Conservation (phyloP, 371 early-diverging fungal genomes). For the Lichtheimia ornata region DNA sequence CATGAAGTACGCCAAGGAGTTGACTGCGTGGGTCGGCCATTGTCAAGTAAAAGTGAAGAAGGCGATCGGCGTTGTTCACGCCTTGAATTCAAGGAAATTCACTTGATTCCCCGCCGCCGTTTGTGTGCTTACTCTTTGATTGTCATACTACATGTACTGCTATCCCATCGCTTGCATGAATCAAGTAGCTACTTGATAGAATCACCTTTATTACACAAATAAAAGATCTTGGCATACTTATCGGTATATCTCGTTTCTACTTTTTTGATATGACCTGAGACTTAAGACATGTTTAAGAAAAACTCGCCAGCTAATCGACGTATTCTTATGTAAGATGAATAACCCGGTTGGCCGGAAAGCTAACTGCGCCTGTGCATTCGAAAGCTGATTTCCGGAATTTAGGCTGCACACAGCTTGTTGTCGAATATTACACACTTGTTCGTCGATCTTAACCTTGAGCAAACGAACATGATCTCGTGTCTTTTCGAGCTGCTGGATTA, state of each 20-base stretch:
- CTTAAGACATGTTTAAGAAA: not conserved
- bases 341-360: not conserved
- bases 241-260: not conserved
- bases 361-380: not conserved
- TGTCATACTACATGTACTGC: too few species aligned
- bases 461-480: not conserved
- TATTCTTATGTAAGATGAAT: not conserved
- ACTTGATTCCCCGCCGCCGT: too few species aligned
- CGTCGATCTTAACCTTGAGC: not conserved
- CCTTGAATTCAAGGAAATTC: too few species aligned
- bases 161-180: too few species aligned
- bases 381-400: not conserved
- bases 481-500: not conserved
- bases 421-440: not conserved
- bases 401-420: not conserved
- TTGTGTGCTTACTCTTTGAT: too few species aligned
- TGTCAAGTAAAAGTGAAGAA: constrained; percentile 6
- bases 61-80: not conserved
- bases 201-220: not conserved
- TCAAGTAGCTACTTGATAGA: too few species aligned
- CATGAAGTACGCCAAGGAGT: constrained; percentile 56
- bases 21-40: constrained; percentile 63
- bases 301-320: constrained; percentile 7
- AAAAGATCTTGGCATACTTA: not conserved
- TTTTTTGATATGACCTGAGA: not conserved